Evolutionary conservation across 1,284 basidiomycete species (phyloP).

Genomic region (Malassezia obtusa): DNA sequence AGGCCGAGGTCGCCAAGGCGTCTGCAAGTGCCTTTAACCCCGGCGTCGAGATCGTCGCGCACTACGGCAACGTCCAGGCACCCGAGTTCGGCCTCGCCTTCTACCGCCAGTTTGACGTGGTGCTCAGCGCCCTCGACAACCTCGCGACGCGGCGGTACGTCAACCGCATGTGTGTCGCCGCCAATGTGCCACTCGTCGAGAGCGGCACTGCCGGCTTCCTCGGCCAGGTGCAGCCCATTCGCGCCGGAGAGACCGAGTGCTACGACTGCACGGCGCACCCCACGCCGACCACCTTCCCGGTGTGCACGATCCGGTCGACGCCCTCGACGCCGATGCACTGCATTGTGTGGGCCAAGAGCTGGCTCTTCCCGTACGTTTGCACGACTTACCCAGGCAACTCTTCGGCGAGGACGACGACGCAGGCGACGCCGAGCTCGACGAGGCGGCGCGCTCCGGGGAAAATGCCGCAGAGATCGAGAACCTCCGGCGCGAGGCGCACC

Average conservation of each 20-base stretch:
- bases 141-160: conserved; percentile 52
- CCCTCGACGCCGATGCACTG: conserved; percentile 96
- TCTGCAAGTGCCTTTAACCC: conserved; percentile 88
- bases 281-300: conserved; percentile 85
- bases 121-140: conserved; percentile 93
- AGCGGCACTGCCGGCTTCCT: conserved; percentile 93
- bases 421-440: conserved; percentile 65
- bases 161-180: conserved; percentile 93
- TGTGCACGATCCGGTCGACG: conserved; percentile 95
- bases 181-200: conserved; percentile 80
- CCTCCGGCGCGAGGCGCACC: conserved; percentile 75
- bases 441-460: conserved; percentile 75
- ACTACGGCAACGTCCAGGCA: conserved; percentile 94
- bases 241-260: conserved; percentile 32
- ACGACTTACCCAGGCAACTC: conserved; percentile 52
- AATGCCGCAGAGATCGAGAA: conserved; percentile 83
- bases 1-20: conserved; percentile 81
- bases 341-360: conserved; percentile 98
- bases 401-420: conserved; percentile 78
- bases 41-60: conserved; percentile 71
- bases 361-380: conserved; percentile 60
- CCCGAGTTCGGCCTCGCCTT: conserved; percentile 77
- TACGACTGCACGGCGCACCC: conserved; percentile 56
- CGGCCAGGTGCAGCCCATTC: conserved; percentile 59
- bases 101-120: conserved; percentile 81